Conservation (phyloP, 495 filamentous ascomycete genomes). For the Parachaetomium inaequale region DNA sequence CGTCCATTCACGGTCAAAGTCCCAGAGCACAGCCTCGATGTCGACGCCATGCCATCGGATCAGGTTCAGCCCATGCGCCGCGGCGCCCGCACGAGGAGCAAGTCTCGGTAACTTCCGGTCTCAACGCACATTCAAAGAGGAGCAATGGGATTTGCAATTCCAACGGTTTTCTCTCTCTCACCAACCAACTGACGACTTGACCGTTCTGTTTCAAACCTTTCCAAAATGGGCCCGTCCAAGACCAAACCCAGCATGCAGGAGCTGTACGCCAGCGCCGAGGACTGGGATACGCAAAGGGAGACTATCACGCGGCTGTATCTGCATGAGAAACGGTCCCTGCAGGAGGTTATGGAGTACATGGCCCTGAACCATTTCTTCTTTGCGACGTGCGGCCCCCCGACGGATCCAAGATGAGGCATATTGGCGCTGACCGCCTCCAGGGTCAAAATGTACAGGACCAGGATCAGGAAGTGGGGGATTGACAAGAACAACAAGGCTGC, state of each 20-base stretch:
- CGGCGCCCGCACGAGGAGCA: neutral
- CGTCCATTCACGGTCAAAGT: neutral
- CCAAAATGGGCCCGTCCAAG: conserved; percentile 8
- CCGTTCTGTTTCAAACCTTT: neutral
- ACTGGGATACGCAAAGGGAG: conserved; percentile 24
- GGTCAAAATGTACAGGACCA: conserved; percentile 43
- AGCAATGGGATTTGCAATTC: neutral
- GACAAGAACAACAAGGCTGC: conserved; percentile 44
- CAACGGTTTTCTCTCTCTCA: neutral
- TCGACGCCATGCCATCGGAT: neutral
- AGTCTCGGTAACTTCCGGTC: neutral
- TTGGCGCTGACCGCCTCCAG: conserved; percentile 18
- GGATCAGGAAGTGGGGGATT: conserved; percentile 44
- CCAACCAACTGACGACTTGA: neutral
- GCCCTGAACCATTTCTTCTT: conserved; percentile 36
- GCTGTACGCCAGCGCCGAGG: conserved; percentile 10
- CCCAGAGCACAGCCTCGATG: neutral
- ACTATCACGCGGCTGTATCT: conserved; percentile 34
- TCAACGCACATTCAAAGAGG: neutral
- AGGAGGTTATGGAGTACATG: conserved; percentile 43
- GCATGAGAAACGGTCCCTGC: conserved; percentile 39
- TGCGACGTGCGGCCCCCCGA: conserved; percentile 34
- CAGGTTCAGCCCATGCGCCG: neutral
- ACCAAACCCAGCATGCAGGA: conserved; percentile 9
- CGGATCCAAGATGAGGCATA: neutral